These are phyloP conservation scores for Ophiostoma tasmaniense DNA, from an alignment of 2,329 filamentous ascomycete genomes.

Conservation along the genomic window DNA sequence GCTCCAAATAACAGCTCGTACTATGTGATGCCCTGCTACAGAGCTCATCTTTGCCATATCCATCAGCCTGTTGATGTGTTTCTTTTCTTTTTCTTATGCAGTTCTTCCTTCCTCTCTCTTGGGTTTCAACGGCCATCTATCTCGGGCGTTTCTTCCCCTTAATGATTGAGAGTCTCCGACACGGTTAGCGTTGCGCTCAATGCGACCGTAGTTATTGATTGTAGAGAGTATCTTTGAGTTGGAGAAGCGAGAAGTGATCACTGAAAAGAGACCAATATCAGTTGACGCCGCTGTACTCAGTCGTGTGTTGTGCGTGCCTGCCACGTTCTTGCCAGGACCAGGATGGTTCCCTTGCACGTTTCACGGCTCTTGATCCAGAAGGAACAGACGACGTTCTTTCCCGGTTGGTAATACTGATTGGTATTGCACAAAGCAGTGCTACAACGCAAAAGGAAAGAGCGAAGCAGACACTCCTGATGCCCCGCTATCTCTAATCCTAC, in stretches of 20 bases:
- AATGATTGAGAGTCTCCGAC: constrained; percentile 2
- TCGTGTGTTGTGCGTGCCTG: neutral
- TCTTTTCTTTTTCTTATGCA: neutral
- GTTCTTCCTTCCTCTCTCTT: neutral
- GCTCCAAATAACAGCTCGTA: neutral
- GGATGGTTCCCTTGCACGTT: neutral
- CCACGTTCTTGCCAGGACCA: constrained; percentile 2
- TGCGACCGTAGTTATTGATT: constrained; percentile 2
- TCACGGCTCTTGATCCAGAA: neutral
- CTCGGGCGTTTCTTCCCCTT: constrained; percentile 1
- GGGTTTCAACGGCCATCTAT: constrained; percentile 9
- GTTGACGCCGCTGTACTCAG: too few relatives aligned
- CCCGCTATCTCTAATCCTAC: neutral
- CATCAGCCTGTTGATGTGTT: neutral
- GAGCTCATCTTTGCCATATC: neutral
- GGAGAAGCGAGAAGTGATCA: too few relatives aligned
- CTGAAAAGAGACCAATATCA: too few relatives aligned
- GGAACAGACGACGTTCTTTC: neutral
- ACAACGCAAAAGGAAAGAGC: neutral
- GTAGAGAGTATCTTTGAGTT: too few relatives aligned
- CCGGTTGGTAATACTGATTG: neutral
- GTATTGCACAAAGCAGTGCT: neutral
- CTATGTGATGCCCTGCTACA: neutral
- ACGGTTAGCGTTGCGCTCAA: constrained; percentile 12
- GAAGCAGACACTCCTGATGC: neutral